These are phyloP conservation scores for Eragrostis nindensis DNA, from an alignment of 176 grass and related monocot species.

Conservation along the genomic window DNA sequence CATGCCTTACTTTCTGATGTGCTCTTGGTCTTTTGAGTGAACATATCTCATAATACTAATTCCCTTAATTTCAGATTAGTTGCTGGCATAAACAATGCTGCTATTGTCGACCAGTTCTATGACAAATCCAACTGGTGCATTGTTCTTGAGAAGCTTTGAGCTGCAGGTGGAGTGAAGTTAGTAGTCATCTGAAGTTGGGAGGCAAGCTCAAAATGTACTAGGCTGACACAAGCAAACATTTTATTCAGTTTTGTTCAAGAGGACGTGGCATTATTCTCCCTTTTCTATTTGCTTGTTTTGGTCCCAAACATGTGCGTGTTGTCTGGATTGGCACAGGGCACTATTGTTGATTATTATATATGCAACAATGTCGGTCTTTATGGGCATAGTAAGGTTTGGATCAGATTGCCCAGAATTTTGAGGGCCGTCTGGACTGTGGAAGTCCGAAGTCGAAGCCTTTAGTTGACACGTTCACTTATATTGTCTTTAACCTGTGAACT, in stretches of 20 bases:
- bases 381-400: not conserved
- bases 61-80: slow-evolving; percentile 69
- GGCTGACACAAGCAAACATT: not conserved
- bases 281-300: not conserved
- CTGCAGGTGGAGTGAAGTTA: not conserved
- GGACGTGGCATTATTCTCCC: not conserved
- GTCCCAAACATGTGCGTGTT: not conserved
- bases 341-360: not conserved
- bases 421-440: not conserved
- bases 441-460: no score
- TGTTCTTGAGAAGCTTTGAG: slow-evolving; percentile 89
- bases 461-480: not conserved
- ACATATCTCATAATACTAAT: slow-evolving; percentile 27
- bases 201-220: not conserved
- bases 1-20: slow-evolving; percentile 29
- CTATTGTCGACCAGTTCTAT: slow-evolving; percentile 78
- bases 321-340: not conserved
- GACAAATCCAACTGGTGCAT: slow-evolving; percentile 99
- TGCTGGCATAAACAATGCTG: slow-evolving; percentile 72
- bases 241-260: not conserved
- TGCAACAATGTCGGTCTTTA: not conserved
- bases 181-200: slow-evolving; percentile 7
- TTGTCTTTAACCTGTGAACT: not conserved
- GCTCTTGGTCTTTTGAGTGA: not conserved
- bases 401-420: slow-evolving; percentile 26